Conservation (phyloP, 345 rosid species). For the Populus alba region DNA sequence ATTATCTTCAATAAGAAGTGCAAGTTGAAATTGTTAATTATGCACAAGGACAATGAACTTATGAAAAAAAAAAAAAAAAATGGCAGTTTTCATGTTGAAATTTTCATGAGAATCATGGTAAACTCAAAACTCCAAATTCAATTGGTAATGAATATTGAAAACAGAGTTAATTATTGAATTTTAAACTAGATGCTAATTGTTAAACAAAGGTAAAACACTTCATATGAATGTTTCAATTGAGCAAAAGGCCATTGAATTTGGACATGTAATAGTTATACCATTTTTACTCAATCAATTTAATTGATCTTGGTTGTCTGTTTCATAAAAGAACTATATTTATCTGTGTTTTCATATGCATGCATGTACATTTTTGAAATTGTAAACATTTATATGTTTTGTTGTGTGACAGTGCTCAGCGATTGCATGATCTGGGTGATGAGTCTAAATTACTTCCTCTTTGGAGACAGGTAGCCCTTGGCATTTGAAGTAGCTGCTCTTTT, state of each 20-base stretch:
- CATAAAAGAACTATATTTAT: too few species aligned
- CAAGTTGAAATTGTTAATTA: neutral
- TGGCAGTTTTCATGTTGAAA: neutral
- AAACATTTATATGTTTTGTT: neutral
- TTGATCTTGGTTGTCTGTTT: neutral
- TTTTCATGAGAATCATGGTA: neutral
- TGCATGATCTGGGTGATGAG: conserved; percentile 86
- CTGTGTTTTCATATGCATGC: too few species aligned
- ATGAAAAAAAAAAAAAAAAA: neutral
- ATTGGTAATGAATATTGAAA: neutral
- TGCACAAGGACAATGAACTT: neutral
- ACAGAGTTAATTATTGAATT: neutral
- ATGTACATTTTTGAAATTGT: neutral
- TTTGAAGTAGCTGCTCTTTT: neutral
- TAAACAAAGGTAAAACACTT: neutral
- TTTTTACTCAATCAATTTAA: neutral
- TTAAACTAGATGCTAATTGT: neutral
- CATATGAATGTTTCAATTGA: neutral
- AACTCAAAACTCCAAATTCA: neutral
- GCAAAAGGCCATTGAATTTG: neutral
- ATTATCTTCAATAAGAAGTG: too few species aligned
- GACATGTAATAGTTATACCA: neutral
- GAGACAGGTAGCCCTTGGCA: conserved; percentile 76
- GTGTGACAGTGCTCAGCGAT: conserved; percentile 69
- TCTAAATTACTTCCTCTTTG: conserved; percentile 94